Base-by-base conservation (phyloP, 2,329 filamentous ascomycete genomes). In the Aspergillus ustus region DNA sequence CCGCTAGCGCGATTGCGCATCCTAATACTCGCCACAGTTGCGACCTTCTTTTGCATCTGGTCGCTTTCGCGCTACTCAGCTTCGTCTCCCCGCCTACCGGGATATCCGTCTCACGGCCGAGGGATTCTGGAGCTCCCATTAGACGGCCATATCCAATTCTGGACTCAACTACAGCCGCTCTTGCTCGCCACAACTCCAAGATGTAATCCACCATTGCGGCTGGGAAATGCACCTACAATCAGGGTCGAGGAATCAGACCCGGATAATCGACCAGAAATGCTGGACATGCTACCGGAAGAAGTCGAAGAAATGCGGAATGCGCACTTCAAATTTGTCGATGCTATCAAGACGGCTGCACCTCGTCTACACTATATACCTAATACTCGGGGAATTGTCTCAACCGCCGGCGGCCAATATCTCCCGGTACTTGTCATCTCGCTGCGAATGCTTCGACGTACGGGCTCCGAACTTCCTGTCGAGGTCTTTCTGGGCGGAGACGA, bases 371-470 rank as follows among this genome's bases (percentile, higher is more conserved):
- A 76, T 57, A 57, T 64, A 11, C 67, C 70, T 1, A 72, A 69
- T 8, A 77, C 77, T 8, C 73, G 70, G 13, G 82, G 81, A 0
- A 72, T 83, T 22, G 81, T 83, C 9, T 82, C 80, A 4, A 81
- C 81, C 13, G 81, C 79, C 0, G 79, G 79, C 15, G 78, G 76
- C 1, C 64, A 71, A 17, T 81, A 81, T 60, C 69, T 81, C 9
- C 79, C 80, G 1, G 77, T 80, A 1, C 70, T 82, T 46, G 73
- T 80, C 7, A 77, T 81, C 6, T 80, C 78, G 1, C 69, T 83
- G 13, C 76, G 76, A 7, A 81, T 83, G 78, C 73, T 83, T 29
- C 75, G 81, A 7, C 69, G 73, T 19, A 77, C 77, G 7, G 79
- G 80, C 11, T 80, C 76, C 15, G 69, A 66, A 4, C 65, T 83